Percentiles rank a stretch among this genome's conserved stretches.
Evolutionary conservation across 345 rosid species (phyloP).

Genomic region (Cardamine chenopodiifolia): DNA sequence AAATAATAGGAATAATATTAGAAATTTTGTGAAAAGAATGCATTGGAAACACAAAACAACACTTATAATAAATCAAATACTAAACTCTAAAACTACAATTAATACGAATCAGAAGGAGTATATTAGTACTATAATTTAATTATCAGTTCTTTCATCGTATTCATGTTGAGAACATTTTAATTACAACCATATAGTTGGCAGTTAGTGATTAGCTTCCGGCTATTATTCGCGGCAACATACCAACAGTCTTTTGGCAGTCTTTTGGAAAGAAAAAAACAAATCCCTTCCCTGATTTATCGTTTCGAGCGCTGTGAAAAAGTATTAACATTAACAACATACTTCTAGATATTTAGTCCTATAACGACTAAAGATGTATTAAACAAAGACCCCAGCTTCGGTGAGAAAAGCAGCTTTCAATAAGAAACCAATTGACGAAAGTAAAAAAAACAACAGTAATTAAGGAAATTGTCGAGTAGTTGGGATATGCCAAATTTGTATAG

Average conservation of each 20-base stretch:
- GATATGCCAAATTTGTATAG: conserved; percentile 16
- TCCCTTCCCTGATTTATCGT: conserved; percentile 1
- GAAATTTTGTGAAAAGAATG: too few species aligned
- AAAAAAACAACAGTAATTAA: background rate
- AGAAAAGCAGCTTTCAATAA: conserved; percentile 4
- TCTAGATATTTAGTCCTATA: background rate
- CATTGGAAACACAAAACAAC: too few species aligned
- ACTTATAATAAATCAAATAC: too few species aligned
- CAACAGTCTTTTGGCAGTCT: too few species aligned
- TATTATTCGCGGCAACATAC: too few species aligned
- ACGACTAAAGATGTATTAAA: background rate
- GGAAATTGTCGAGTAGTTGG: background rate
- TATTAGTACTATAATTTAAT: background rate
- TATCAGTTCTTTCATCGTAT: background rate
- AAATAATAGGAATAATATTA: too few species aligned
- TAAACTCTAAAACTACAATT: too few species aligned
- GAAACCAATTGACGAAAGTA: background rate
- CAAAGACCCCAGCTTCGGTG: conserved; percentile 15
- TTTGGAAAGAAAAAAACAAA: too few species aligned
- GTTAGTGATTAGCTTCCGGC: conserved; percentile 16
- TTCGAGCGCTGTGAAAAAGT: conserved; percentile 25
- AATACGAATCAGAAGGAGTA: too few species aligned
- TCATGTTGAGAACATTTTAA: background rate
- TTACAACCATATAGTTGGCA: background rate
- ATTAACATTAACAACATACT: background rate